phyloP scores from a whole-genome alignment of 345 rosid species.

The Melaleuca quinquenervia region DNA sequence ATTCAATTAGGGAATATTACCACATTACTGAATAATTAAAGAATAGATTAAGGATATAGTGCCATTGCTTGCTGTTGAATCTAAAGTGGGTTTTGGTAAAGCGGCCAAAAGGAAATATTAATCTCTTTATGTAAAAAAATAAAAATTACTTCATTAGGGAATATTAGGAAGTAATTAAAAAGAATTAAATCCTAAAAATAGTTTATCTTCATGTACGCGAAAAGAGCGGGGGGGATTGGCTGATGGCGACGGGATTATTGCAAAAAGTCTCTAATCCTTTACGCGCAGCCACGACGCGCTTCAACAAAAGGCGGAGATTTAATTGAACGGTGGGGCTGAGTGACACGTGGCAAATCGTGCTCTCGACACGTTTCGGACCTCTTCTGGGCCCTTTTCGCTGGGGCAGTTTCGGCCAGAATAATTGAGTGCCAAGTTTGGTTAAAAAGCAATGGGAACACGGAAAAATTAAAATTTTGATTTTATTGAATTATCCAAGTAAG shows the following conservation, averaged over 20 bases:
- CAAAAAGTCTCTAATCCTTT: neutral
- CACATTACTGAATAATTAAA: neutral
- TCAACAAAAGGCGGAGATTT: neutral
- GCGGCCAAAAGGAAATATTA: neutral
- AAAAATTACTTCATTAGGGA: neutral
- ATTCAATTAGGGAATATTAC: neutral
- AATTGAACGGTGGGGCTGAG: neutral
- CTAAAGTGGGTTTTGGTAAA: neutral
- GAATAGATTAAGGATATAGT: neutral
- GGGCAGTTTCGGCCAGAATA: neutral
- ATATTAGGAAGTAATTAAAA: neutral
- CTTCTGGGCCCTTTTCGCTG: fast-evolving
- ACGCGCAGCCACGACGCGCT: neutral
- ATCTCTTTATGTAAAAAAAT: neutral
- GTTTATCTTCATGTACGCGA: neutral
- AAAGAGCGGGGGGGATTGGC: neutral
- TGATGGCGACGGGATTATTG: neutral
- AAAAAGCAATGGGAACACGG: neutral
- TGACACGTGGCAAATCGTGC: neutral
- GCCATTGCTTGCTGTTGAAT: neutral
- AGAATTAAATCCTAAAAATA: neutral
- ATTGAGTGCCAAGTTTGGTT: neutral
- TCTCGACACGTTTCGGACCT: too few relatives aligned
- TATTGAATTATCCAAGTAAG: neutral
- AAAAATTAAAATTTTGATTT: neutral